Evolutionary conservation across 2,329 filamentous ascomycete species (phyloP).

Genomic region (Exserohilum turcica): DNA sequence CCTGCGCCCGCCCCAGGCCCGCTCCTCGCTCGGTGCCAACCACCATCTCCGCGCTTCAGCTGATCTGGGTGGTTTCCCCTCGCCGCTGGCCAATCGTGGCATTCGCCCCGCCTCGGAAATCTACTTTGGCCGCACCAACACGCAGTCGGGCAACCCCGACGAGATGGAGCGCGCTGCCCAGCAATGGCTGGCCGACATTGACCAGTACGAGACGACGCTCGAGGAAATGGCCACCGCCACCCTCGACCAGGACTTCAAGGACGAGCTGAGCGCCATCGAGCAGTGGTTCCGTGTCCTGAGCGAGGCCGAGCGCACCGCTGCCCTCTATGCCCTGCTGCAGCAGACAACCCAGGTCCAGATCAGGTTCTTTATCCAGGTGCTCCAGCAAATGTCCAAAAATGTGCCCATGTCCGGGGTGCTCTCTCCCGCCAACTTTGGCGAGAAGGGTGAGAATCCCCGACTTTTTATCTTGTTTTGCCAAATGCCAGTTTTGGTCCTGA

Average conservation of each 20-base stretch:
- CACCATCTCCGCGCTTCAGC: slow-evolving; percentile 93
- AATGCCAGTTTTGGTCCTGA: slow-evolving; percentile 20
- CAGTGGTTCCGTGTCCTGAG: slow-evolving; percentile 99
- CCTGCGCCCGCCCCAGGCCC: slow-evolving; percentile 80
- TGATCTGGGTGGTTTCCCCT: slow-evolving; percentile 87
- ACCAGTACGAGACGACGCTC: slow-evolving; percentile 97
- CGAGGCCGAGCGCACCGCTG: slow-evolving; percentile 93
- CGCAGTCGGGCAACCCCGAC: slow-evolving; percentile 70
- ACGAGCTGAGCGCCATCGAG: slow-evolving; percentile 97
- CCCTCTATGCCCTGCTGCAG: slow-evolving; percentile 91
- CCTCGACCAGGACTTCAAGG: slow-evolving; percentile 99
- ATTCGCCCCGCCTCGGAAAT: slow-evolving; percentile 96
- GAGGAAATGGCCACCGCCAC: slow-evolving; percentile 99
- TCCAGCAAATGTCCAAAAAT: slow-evolving; percentile 98
- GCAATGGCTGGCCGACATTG: slow-evolving; percentile 98
- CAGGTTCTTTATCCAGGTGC: slow-evolving; percentile 96
- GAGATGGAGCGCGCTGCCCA: slow-evolving; percentile 95
- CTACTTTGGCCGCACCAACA: slow-evolving; percentile 76
- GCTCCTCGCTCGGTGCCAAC: slow-evolving; percentile 73
- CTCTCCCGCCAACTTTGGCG: slow-evolving; percentile 88
- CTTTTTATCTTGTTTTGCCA: background rate
- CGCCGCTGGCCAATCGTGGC: slow-evolving; percentile 71
- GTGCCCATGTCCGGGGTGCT: slow-evolving; percentile 96
- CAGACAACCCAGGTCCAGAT: slow-evolving; percentile 99
- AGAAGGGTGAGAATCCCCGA: slow-evolving; percentile 71